Base-by-base conservation (phyloP, 176 grass and related monocot genomes). In the Eleusine indica region DNA sequence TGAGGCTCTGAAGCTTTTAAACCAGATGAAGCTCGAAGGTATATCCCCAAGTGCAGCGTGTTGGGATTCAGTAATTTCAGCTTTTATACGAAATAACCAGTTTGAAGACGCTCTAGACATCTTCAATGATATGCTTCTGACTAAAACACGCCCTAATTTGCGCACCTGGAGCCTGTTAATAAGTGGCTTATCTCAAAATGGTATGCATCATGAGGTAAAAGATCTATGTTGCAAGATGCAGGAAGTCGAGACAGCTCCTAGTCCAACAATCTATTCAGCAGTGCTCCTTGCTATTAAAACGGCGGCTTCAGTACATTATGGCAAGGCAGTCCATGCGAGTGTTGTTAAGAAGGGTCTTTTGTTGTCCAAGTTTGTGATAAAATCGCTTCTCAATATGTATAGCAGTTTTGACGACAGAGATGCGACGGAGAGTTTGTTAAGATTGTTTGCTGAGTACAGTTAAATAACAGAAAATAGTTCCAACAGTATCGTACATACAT, bases 221-320 rank as follows among this genome's bases (percentile, higher is more conserved):
- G 51, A 84, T 56, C 56, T 94, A 6, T 90, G 70, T 63, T 66
- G 75, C 80, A 87, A 90, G 70, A 83, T 97, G 73, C 89, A 74
- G 11, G 89, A 89, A 77, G 86, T 92, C 46, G 77, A 91, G 76
- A 49, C 66, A 68, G 85, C 74, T 40, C 83, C 90, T 42, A 94
- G 89, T 81, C 78, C 94, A 70, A 87, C 90, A 84, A 80, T 94
- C 53, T 90, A 91, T 89, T 87, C 83, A 37, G 79, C 94, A 47
- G 68, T 82, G 43, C 38, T 91, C 68, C 44, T 84, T 80, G 85
- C 76, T 56, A 57, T 80, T 68, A 76, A 66, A 66, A 17, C 7
- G 14, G 70, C 53, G 44, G 64, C 44, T 54, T 87, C 75, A 22
- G 25, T 49, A 41, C 64, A 64, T 28, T 71, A 69, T 13, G 81